Base-by-base conservation (phyloP, 805 yeast species). In the Saccharomycopsis synnaedendra region DNA sequence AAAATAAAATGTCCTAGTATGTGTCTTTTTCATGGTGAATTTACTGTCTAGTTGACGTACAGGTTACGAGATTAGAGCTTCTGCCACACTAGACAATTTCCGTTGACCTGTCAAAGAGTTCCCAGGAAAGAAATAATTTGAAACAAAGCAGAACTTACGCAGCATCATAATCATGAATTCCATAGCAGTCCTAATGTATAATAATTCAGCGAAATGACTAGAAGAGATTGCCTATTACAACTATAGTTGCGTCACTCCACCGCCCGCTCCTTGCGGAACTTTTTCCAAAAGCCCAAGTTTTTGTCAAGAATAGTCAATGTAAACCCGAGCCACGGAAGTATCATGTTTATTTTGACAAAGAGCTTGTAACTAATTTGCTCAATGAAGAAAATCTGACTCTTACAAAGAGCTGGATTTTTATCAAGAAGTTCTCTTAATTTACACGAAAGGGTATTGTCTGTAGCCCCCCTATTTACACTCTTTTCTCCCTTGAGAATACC, bases 371-470 rank as follows among this genome's bases (percentile, higher is more conserved):
- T 96, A 70, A 85, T 89, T 11, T 85, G 74, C 56, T 76, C 71
- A 50, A 88, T 87, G 69, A 89, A 89, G 59, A 85, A 86, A 33
- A 85, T 63, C 65, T 89, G 97, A 11, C 89, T 85, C 54, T 73
- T 71, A 33, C 80, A 79, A 36, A 88, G 67, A 9, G 58, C 52
- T 5, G 82, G 79, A 46, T 71, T 72, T 41, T 61, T 55, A 5
- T 56, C 45, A 27, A 82, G 61, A 4, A 82, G 71, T 6, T 68
- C 19, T 29, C 5, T 30, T 11, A 39, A 31, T 30, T 31, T 39
- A 32, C 8, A 30, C n/a, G 11, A n/a, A n/a, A 2, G 10, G 36
- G 8, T n/a, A 34, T 9, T 34, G 10, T 9, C 8, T 8, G 36
- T 34, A n/a, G 31, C 43, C 6, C 19, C 32, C 5, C 19, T 8